Conservation (phyloP, 768 basidiomycete species). For the Hortiboletus flavorubellus region DNA sequence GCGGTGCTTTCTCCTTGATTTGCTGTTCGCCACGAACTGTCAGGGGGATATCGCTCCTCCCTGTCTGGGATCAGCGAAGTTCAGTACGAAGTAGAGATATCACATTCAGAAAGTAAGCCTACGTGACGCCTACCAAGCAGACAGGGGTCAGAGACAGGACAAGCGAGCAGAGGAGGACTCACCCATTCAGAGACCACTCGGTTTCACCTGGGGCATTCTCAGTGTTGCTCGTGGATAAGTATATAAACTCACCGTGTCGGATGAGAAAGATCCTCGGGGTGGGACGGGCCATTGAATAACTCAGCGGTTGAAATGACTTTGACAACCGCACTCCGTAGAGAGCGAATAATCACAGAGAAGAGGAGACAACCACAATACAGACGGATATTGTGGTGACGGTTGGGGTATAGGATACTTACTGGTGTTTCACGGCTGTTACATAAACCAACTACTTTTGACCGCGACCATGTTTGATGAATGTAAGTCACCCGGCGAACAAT, state of each 20-base stretch:
- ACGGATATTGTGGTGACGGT: too few species aligned
- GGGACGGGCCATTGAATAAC: constrained; percentile 35
- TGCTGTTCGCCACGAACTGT: constrained; percentile 72
- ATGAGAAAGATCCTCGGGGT: constrained; percentile 77
- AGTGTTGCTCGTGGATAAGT: not conserved
- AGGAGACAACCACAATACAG: too few species aligned
- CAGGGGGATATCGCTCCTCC: constrained; percentile 82
- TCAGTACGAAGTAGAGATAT: not conserved
- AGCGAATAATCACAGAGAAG: too few species aligned
- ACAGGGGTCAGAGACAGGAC: constrained; percentile 4
- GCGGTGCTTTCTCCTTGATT: constrained; percentile 57
- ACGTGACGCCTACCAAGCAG: constrained; percentile 55
- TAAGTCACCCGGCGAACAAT: constrained; percentile 30
- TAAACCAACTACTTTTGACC: not conserved
- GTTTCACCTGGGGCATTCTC: constrained; percentile 65
- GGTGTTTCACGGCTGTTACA: too few species aligned
- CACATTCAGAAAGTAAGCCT: constrained; percentile 19
- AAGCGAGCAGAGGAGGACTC: constrained; percentile 17
- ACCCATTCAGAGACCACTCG: constrained; percentile 91
- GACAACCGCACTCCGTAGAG: too few species aligned
- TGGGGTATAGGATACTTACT: too few species aligned
- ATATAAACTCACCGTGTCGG: constrained; percentile 59
- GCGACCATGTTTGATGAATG: constrained; percentile 65
- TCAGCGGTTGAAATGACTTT: not conserved
- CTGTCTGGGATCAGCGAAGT: constrained; percentile 55